Conservation (phyloP, 805 yeast species). For the Wickerhamomyces canadensis region DNA sequence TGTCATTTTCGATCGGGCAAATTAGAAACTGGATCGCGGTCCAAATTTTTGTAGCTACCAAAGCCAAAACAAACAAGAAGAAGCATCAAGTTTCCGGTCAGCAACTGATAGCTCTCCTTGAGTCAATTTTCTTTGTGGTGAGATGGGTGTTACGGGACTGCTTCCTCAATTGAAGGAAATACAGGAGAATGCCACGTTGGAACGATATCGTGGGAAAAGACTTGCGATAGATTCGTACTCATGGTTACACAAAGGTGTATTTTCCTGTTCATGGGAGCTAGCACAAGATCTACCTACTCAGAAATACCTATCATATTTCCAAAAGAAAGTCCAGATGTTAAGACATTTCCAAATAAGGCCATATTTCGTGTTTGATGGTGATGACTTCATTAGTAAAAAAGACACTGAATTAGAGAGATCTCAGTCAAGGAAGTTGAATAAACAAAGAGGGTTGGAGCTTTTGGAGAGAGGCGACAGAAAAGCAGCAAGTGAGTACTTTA, state of each 20-base stretch:
- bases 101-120: not conserved
- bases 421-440: slow-evolving; percentile 51
- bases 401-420: slow-evolving; percentile 66
- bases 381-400: slow-evolving; percentile 70
- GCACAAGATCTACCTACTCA: slow-evolving; percentile 66
- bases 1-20: too few species aligned
- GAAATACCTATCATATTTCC: slow-evolving; percentile 65
- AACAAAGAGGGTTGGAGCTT: slow-evolving; percentile 47
- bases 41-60: too few species aligned
- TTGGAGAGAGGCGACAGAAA: slow-evolving; percentile 47
- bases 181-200: slow-evolving; percentile 53
- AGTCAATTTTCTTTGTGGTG: not conserved
- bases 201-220: slow-evolving; percentile 62
- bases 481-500: slow-evolving; percentile 62
- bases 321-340: slow-evolving; percentile 63
- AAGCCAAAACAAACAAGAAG: too few species aligned
- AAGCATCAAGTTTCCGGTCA: too few species aligned
- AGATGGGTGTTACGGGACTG: slow-evolving; percentile 82
- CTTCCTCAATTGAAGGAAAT: slow-evolving; percentile 74
- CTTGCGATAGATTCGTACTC: slow-evolving; percentile 95
- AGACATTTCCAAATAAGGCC: slow-evolving; percentile 65
- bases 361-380: slow-evolving; percentile 92
- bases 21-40: too few species aligned
- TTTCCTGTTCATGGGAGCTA: slow-evolving; percentile 78
- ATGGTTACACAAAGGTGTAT: slow-evolving; percentile 88